Evolutionary conservation across 352 stramenopile species (phyloP), one percentile per base, ranked within the genome.

Genomic region (Phytophthora fragariaefolia): DNA sequence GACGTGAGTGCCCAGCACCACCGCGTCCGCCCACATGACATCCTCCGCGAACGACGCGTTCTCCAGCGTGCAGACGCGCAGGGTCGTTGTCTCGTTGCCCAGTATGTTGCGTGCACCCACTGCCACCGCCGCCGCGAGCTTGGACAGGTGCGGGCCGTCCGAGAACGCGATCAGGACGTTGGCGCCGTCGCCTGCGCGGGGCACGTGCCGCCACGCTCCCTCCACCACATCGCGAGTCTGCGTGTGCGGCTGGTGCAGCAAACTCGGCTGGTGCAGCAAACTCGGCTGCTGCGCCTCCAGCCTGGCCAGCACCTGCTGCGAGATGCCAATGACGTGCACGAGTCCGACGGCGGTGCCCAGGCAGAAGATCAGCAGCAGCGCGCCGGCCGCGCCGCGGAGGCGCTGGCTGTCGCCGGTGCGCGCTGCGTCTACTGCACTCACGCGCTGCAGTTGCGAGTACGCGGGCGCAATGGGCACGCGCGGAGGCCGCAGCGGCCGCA

Each of bases 1-100:
- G 18, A 97, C 90, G 42, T 94, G 85, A 13, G 81, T 86, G 34
- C 90, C 90, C 20, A 97, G 79, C 42, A 97, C 84, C 13, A 97
- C 71, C 1, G 88, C 88, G 68, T 97, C 87, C 0, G 90, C 88
- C 79, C 87, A 93, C 52, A 87, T 54, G 12, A 97, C 88, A 57
- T 96, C 88, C n/a, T 84, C 69, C 7, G 68, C 30, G 53, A 95
- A 96, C n/a, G 85, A 91, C 8, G 85, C 71, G 32, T 90, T 88
- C 6, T 76, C 76, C 13, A 92, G 66, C 1, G 69, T 74, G 9
- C 80, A 81, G 22, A 87, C 77, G 48, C 88, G 89, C 30, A 90
- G 49, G 12, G 74, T 72, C 26, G 57, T 54, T 2, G 60, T 73
- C 5, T 77, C 68, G 12, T 72, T 75, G 0, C 62, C 71, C 13